Evolutionary conservation across 2,329 filamentous ascomycete genomes (phyloP).

Genomic region (Fusarium continuum): DNA sequence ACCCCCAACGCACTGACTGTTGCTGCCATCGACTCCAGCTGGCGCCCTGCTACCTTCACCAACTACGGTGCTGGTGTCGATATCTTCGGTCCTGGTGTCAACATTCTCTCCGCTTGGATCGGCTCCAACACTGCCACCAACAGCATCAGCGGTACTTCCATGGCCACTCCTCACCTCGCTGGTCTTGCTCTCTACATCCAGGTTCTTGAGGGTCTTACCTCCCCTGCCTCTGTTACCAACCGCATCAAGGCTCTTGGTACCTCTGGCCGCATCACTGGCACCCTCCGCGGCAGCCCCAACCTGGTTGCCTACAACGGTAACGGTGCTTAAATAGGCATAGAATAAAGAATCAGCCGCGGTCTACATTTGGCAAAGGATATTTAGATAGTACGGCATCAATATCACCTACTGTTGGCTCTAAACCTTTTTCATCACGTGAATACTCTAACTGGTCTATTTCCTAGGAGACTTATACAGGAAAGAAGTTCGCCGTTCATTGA

Average conservation of each 20-base stretch:
- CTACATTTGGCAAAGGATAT: background rate
- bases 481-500: too few relatives aligned
- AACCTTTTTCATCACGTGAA: background rate
- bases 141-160: constrained; percentile 55
- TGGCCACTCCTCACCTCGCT: constrained; percentile 53
- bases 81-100: constrained; percentile 54
- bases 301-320: constrained; percentile 59
- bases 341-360: background rate
- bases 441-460: too few relatives aligned
- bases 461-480: too few relatives aligned
- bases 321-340: constrained; percentile 15
- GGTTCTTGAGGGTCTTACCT: constrained; percentile 52
- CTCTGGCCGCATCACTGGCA: constrained; percentile 51
- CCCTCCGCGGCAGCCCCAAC: constrained; percentile 54
- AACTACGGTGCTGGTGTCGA: constrained; percentile 58
- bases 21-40: constrained; percentile 53
- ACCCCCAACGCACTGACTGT: constrained; percentile 59
- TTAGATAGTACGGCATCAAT: constrained; percentile 1
- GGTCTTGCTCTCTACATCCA: constrained; percentile 56
- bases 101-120: constrained; percentile 55
- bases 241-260: constrained; percentile 55
- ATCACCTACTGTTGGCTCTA: background rate
- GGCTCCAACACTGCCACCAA: constrained; percentile 46
- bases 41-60: constrained; percentile 55
- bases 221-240: constrained; percentile 55